Base-by-base conservation (phyloP, 176 grass and related monocot species). In the Oryza punctata region DNA sequence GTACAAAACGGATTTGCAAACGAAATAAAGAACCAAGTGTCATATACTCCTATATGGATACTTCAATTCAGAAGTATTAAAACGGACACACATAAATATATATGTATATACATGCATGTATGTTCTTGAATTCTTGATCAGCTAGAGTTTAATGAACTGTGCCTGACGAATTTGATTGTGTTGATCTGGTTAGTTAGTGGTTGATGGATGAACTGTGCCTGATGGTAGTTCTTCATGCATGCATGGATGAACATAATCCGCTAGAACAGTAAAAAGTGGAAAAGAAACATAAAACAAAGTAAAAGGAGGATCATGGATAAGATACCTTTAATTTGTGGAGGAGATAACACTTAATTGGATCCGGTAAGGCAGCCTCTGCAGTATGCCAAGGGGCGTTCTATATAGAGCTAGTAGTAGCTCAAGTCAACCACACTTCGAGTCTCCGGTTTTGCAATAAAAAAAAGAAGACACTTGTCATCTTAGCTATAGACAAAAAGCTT, bases 191-290 rank as follows among this genome's bases (percentile, higher is more conserved):
- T 45, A 45, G 44, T 12, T 45, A 13, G 12, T 38, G 37, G 37
- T 7, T 38, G 7, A 38, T 9, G 37, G 37, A 38, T 38, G 37
- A 38, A 38, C 33, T 35, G 33, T 35, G 33, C 33, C 33, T 6
- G 33, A 35, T 35, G 33, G 47, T 50, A 50, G 47, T 50, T 57
- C 52, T 57, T 6, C 18, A 57, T 9, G 52, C 18, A n/a, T n/a
- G 52, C 19, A 57, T 14, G 52, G 52, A 57, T 21, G 52, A 57
- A 21, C 52, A n/a, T 57, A 3, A 57, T 57, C 52, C 6, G 19
- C 16, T 57, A 64, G 13, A 76, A 78, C 73, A 82, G 83, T 82
- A 28, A 86, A 89, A 86, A 47, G 67, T 71, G 67, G 67, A 66
- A 28, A 66, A 72, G 12, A 43, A 71, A 28, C 12, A 21, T 24